Base-by-base conservation (phyloP, 176 grass and related monocot species). In the Eleusine coracana region DNA sequence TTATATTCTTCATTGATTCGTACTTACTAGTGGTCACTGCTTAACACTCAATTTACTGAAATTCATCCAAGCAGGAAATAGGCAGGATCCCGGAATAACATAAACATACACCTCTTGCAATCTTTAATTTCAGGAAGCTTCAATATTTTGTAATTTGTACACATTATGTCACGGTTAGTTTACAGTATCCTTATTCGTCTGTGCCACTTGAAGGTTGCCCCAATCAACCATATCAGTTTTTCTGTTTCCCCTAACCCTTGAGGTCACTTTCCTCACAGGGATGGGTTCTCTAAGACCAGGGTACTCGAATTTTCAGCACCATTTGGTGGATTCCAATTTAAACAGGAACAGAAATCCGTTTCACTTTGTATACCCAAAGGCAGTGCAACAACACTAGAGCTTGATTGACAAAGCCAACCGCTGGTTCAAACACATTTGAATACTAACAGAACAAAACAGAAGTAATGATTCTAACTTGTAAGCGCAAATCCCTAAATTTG, bases 51-150 rank as follows among this genome's bases (percentile, higher is more conserved):
- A 73, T 25, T 55, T 42, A 25, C 18, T 74, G 59, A 74, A 63
- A 79, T 29, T 71, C 50, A 64, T 23, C 31, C 21, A 78, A 79
- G 54, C 37, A 56, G 8, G 17, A 64, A 78, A 66, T 16, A 68
- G 10, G n/a, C 25, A 41, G 44, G 50, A 21, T 51, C 41, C 29
- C 10, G 7, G 40, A 68, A 54, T 63, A 40, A 55, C 64, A 80
- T 50, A 49, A 69, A 51, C 49, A 79, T 48, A 78, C 40, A 65
- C 59, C 16, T 65, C 14, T 49, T 13, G 11, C 8, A 49, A 48
- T 17, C 60, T 69, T 31, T n/a, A 10, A 69, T 76, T 31, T 29
- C 36, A 68, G 18, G 16, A 8, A 31, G 18, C 25, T 46, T 58
- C 36, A 6, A 17, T 27, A 84, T 69, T 36, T 61, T 70, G 28